phyloP scores from a whole-genome alignment of 1,284 basidiomycete genomes.

The Cystobasidium slooffiae region DNA sequence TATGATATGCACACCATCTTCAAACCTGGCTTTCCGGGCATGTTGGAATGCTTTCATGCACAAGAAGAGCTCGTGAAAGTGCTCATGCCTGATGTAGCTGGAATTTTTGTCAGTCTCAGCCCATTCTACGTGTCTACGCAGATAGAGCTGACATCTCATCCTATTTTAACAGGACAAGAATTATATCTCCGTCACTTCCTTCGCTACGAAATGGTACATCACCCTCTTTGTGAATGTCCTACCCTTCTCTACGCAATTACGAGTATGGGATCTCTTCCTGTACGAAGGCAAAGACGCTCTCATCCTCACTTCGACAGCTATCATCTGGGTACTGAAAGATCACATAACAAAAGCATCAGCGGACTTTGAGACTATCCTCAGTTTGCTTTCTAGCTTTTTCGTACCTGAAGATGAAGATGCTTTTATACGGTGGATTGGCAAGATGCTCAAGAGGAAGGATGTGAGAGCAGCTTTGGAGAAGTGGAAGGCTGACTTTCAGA shows the following conservation, averaged over 20 bases:
- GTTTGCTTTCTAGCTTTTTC: slow-evolving; percentile 86
- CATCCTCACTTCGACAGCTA: slow-evolving; percentile 77
- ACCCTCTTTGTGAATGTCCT: slow-evolving; percentile 87
- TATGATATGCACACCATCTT: slow-evolving; percentile 90
- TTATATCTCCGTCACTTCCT: slow-evolving; percentile 87
- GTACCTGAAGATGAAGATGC: slow-evolving; percentile 83
- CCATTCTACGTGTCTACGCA: not conserved
- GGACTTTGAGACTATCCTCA: slow-evolving; percentile 89
- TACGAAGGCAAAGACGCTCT: slow-evolving; percentile 89
- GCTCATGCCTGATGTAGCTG: slow-evolving; percentile 86
- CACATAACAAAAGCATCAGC: slow-evolving; percentile 73
- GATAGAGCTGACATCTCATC: slow-evolving; percentile 1
- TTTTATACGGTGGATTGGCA: slow-evolving; percentile 77
- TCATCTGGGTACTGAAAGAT: slow-evolving; percentile 87
- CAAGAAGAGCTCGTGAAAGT: slow-evolving; percentile 84
- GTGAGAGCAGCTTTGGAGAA: slow-evolving; percentile 3
- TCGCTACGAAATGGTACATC: slow-evolving; percentile 99
- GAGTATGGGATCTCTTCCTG: slow-evolving; percentile 92
- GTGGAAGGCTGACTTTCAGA: slow-evolving; percentile 10
- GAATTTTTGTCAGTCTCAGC: slow-evolving; percentile 66
- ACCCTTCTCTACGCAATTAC: slow-evolving; percentile 92
- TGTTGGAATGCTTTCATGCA: slow-evolving; percentile 90
- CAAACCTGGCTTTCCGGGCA: slow-evolving; percentile 90
- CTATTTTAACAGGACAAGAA: slow-evolving; percentile 66
- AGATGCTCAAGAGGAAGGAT: slow-evolving; percentile 63